Evolutionary conservation across 495 filamentous ascomycete genomes (phyloP), one percentile per base, ranked within the genome.

Genomic region (Viridothelium virens): DNA sequence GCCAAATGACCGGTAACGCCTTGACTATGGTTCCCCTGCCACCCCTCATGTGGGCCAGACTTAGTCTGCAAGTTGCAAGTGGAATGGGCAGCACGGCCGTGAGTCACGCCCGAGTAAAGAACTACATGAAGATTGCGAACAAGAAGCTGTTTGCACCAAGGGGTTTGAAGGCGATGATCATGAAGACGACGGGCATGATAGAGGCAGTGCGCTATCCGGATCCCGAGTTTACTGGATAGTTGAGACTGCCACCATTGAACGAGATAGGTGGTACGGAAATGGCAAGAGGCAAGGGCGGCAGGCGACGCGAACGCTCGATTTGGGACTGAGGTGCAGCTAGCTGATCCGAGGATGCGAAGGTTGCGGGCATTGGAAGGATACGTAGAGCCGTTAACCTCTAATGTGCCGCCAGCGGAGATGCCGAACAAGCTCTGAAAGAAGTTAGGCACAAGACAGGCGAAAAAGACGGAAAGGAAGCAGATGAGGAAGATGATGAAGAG

Each of bases 401-500:
- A 59, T 6, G 53, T 59, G 53, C n/a, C 53, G 14, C 53, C 53
- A 7, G 53, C 53, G 53, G 25, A 59, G 31, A 36, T 3, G 14
- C 53, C 53, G 18, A 31, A 59, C 6, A 36, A 36, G 3, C 36
- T 59, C 14, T 59, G 53, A 31, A 59, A 59, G 53, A 59, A 36
- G 53, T 36, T 59, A 9, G 53, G 53, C 7, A 31, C 53, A 36
- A 33, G 2, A 0, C 53, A 59, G 53, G 53, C 53, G 14, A 59
- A 59, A 2, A 59, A 59, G 25, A 18, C 33, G 18, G 53, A 59
- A 36, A 33, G 18, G 53, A 59, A 59, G 14, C 53, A 59, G 53
- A 59, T 59, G 53, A 59, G 5, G 31, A 59, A 59, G 53, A 59
- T 59, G 14, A 59, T 59, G 53, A 59, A 59, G 31, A 11, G 53